These are phyloP conservation scores for Backusella macrospora DNA, from an alignment of 192 early-diverging fungal genomes.

Conservation along the genomic window DNA sequence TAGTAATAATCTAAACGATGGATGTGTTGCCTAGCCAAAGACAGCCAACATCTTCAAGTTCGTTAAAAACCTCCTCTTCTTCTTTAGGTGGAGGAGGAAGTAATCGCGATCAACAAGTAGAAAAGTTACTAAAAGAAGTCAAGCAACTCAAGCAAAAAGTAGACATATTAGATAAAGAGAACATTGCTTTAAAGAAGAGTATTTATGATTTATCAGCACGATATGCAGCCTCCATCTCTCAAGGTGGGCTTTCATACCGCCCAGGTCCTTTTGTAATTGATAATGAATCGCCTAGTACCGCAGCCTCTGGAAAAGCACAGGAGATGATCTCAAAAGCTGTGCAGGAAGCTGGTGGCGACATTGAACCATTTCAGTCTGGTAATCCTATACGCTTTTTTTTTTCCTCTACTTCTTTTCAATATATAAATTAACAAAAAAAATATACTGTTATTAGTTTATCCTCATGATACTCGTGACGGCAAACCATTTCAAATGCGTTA, in stretches of 20 bases:
- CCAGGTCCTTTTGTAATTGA: conserved; percentile 51
- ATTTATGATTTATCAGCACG: conserved; percentile 78
- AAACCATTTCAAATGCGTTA: conserved; percentile 63
- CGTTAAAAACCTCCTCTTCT: background rate
- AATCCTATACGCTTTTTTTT: background rate
- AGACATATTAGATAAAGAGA: conserved; percentile 73
- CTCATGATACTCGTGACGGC: conserved; percentile 47
- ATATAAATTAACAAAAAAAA: too few relatives aligned
- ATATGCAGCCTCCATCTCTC: conserved; percentile 57
- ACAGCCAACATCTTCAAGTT: conserved; percentile 13
- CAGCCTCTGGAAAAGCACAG: conserved; percentile 31
- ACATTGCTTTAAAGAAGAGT: conserved; percentile 78
- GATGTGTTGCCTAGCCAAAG: conserved; percentile 20
- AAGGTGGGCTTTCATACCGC: conserved; percentile 39
- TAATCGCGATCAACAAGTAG: conserved; percentile 54
- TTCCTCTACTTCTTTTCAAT: background rate
- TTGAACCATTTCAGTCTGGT: conserved; percentile 30
- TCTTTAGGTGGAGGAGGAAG: conserved; percentile 7
- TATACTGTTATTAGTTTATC: conserved; percentile 15
- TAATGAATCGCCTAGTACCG: conserved; percentile 13
- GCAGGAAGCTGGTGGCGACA: conserved; percentile 34
- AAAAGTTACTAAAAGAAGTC: conserved; percentile 67
- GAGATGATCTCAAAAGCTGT: conserved; percentile 38
- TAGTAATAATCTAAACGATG: background rate
- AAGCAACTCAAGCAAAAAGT: conserved; percentile 76